Base-by-base conservation (phyloP, 1,284 basidiomycete genomes). In the Microstroma glucosiphilum region DNA sequence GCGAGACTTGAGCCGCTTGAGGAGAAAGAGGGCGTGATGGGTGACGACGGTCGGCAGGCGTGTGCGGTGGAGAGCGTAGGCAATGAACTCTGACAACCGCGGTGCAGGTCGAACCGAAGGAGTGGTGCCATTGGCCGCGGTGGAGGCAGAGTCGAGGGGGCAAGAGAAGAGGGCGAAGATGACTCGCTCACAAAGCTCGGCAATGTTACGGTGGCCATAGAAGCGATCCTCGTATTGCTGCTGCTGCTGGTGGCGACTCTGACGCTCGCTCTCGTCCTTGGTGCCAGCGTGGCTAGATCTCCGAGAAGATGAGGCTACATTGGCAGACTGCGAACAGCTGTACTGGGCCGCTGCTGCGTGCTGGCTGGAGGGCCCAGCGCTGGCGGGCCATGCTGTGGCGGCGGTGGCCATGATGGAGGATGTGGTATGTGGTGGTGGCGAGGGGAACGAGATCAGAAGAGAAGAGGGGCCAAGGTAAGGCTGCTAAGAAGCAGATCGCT, bases 41-140 rank as follows among this genome's bases (percentile, higher is more conserved):
- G 73, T 73, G 59, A 79, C 75, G n/a, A 65, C 67, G 56, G 73
- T 66, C 11, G 77, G 75, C 3, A 79, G 66, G 7, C 77, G 63
- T 12, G 78, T 79, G 23, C 78, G 69, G 66, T 79, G 75, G 51
- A 79, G 71, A 0, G 77, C 78, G 51, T 79, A 79, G 23, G 77
- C 77, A 56, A 79, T 74, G 69, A 79, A 79, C 64, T 77, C 70
- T 49, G 75, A 70, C 30, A 79, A 67, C n/a, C 77, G 68, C 23
- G 76, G 77, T 21, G 75, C 67, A 21, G 64, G 40, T 1, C 12
- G n/a, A 49, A 61, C 62, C 42, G 62, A 64, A n/a, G 58, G 58
- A 0, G 67, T 61, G 12, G 68, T 58, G 9, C 64, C 56, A 25
- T 57, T 59, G 26, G 64, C 71, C 11, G 71, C 70, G 4, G 73